These are phyloP conservation scores for Sporothrix pallida DNA, from an alignment of 2,329 filamentous ascomycete species.

Conservation along the genomic window DNA sequence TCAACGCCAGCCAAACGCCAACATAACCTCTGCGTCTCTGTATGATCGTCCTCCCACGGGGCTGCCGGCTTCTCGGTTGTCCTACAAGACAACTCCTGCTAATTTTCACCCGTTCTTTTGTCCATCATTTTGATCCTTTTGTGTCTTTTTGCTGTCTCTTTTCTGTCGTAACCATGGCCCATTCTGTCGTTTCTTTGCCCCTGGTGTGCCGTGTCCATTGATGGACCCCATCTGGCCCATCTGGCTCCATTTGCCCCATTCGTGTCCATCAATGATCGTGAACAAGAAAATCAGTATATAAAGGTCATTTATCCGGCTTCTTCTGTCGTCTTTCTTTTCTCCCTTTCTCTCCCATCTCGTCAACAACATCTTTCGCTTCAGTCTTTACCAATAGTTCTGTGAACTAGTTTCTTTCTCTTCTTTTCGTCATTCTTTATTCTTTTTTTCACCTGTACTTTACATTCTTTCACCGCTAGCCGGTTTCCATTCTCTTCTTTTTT, in stretches of 20 bases:
- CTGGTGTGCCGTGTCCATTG: slow-evolving; percentile 2
- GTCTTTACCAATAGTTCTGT: slow-evolving; percentile 36
- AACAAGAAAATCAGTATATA: slow-evolving; percentile 24
- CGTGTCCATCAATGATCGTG: not conserved
- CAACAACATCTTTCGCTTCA: slow-evolving; percentile 22
- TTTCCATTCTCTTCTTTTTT: slow-evolving; percentile 11
- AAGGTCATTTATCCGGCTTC: slow-evolving; percentile 23
- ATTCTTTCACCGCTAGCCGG: slow-evolving; percentile 29
- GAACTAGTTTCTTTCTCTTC: slow-evolving; percentile 34
- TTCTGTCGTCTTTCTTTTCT: not conserved
- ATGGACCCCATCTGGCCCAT: not conserved
- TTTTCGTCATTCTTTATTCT: slow-evolving; percentile 30
- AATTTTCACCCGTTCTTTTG: not conserved
- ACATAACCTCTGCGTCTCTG: not conserved
- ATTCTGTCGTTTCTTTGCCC: not conserved
- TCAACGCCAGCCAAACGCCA: not conserved
- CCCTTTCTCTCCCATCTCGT: slow-evolving; percentile 15
- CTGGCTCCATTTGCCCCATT: too few species aligned
- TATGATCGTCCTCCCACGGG: slow-evolving; percentile 29
- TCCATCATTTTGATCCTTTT: too few species aligned
- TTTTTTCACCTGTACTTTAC: not conserved
- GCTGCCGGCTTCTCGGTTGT: slow-evolving; percentile 4
- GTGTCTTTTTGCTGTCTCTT: too few species aligned
- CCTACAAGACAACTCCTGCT: not conserved
- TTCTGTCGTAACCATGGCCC: not conserved